Conservation (phyloP, 768 basidiomycete genomes). For the Tricholoma bakamatsutake region DNA sequence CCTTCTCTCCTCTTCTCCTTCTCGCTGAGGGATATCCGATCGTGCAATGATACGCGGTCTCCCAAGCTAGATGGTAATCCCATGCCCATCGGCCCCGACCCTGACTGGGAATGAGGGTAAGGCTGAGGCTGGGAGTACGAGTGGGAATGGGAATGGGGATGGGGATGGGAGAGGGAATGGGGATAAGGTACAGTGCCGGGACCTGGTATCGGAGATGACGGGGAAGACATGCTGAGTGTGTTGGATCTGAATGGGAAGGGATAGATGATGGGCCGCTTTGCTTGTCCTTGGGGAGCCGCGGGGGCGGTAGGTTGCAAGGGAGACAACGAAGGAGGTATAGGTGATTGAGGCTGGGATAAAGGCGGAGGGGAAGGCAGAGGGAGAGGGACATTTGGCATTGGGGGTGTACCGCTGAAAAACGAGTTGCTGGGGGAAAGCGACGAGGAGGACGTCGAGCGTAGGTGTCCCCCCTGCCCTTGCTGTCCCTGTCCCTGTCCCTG, state of each 20-base stretch:
- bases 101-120: neutral
- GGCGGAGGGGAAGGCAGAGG: neutral
- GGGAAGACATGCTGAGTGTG: slow-evolving; percentile 15
- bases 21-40: neutral
- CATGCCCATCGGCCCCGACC: neutral
- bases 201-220: slow-evolving; percentile 3
- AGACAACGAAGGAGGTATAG: neutral
- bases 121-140: slow-evolving; percentile 3
- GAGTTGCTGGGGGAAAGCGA: slow-evolving; percentile 16
- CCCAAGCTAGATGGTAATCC: neutral
- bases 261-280: slow-evolving; percentile 8
- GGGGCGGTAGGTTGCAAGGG: neutral
- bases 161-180: slow-evolving; percentile 1
- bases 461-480: neutral
- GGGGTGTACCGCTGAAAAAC: slow-evolving; percentile 9
- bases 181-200: no score
- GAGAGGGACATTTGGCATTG: neutral
- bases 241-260: slow-evolving; percentile 26
- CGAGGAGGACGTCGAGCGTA: slow-evolving; percentile 9
- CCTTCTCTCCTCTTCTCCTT: neutral
- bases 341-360: neutral
- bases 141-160: neutral
- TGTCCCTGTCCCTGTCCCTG: slow-evolving; percentile 3
- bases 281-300: neutral
- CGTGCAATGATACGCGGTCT: slow-evolving; percentile 2